phyloP scores from a whole-genome alignment of 257 asterid species.

The Nicotiana tomentosiformis region DNA sequence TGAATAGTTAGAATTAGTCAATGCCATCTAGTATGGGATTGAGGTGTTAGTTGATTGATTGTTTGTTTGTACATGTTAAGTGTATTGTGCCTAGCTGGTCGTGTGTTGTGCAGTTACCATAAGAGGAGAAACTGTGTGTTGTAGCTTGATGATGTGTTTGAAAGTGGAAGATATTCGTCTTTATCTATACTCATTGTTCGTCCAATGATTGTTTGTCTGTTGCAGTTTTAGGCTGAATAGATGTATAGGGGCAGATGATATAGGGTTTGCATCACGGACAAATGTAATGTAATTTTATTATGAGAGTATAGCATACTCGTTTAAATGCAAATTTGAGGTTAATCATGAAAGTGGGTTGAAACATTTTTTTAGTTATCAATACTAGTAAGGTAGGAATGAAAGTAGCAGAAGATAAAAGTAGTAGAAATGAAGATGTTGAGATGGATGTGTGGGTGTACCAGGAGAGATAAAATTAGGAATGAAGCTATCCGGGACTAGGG shows the following conservation, averaged over 20 bases:
- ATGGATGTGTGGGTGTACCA: too few species aligned
- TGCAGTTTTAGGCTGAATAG: not conserved
- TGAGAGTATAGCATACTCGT: not conserved
- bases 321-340: not conserved
- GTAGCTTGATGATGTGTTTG: not conserved
- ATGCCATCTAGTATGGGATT: not conserved
- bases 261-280: not conserved
- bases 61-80: not conserved
- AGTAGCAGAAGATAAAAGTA: too few species aligned
- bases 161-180: not conserved
- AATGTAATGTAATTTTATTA: not conserved
- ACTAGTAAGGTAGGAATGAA: not conserved
- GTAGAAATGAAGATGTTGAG: too few species aligned
- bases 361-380: not conserved
- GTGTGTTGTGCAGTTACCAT: not conserved
- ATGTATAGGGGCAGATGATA: not conserved
- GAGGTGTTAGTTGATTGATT: not conserved
- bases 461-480: too few species aligned
- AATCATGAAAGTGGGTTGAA: not conserved
- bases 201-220: not conserved
- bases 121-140: not conserved
- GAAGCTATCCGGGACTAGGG: too few species aligned
- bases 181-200: not conserved
- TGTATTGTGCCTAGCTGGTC: not conserved
- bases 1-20: not conserved